Percentiles rank a stretch among this genome's conserved stretches.
phyloP scores from a whole-genome alignment of 2,329 filamentous ascomycete genomes.

The Neofusicoccum parvum region DNA sequence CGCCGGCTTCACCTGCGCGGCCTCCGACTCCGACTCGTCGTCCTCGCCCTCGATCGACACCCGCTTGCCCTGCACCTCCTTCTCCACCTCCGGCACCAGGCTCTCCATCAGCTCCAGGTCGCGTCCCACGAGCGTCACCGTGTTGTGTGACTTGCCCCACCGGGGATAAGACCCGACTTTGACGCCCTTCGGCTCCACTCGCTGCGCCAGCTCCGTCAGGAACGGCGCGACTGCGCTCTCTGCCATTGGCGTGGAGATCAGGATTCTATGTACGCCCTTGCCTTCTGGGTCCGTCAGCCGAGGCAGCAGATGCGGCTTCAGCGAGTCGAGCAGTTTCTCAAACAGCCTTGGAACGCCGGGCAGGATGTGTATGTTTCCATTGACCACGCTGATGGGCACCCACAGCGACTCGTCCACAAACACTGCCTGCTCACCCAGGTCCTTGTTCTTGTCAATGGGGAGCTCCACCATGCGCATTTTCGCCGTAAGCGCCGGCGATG shows the following conservation, averaged over 20 bases:
- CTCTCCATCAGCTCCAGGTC: slow-evolving; percentile 78
- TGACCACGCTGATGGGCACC: slow-evolving; percentile 88
- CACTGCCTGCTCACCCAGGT: slow-evolving; percentile 71
- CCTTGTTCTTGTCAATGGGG: slow-evolving; percentile 69
- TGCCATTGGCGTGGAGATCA: slow-evolving; percentile 83
- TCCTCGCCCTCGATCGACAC: slow-evolving; percentile 69
- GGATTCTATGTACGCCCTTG: slow-evolving; percentile 74
- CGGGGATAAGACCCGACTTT: slow-evolving; percentile 96
- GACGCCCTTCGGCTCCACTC: slow-evolving; percentile 73
- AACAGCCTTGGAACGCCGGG: slow-evolving; percentile 89
- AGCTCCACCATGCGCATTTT: slow-evolving; percentile 90
- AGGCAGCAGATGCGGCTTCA: slow-evolving; percentile 72
- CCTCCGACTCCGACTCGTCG: slow-evolving; percentile 43
- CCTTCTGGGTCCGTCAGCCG: slow-evolving; percentile 77
- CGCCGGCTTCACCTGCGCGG: slow-evolving; percentile 33
- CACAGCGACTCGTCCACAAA: slow-evolving; percentile 82
- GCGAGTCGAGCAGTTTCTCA: slow-evolving; percentile 72
- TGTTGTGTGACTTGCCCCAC: slow-evolving; percentile 86
- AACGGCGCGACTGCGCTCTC: slow-evolving; percentile 86
- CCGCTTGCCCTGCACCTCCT: slow-evolving; percentile 72
- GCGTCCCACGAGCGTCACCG: slow-evolving; percentile 81
- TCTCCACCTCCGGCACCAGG: slow-evolving; percentile 74
- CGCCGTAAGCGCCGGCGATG: slow-evolving; percentile 75
- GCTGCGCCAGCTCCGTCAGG: slow-evolving; percentile 75
- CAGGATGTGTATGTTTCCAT: slow-evolving; percentile 90